Conservation (phyloP, 1,284 basidiomycete species). For the Mixia osmundae region DNA sequence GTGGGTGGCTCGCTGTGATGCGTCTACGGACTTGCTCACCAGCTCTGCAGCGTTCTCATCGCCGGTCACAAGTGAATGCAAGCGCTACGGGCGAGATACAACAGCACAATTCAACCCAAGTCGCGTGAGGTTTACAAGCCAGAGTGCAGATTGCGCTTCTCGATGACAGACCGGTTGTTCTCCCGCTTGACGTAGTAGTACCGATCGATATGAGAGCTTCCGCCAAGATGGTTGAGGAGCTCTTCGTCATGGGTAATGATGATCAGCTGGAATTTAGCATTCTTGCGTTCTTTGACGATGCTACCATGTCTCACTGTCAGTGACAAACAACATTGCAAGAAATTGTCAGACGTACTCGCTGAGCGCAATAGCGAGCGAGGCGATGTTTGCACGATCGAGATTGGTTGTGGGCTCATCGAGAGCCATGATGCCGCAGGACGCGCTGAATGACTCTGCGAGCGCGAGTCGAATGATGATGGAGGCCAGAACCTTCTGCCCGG, state of each 20-base stretch:
- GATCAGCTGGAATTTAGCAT: slow-evolving; percentile 87
- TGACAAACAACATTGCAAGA: background rate
- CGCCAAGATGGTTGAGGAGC: slow-evolving; percentile 57
- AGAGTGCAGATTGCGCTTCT: background rate
- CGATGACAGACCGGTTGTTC: slow-evolving; percentile 22
- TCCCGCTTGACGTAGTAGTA: no score
- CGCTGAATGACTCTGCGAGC: slow-evolving; percentile 86
- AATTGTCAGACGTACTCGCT: slow-evolving; percentile 57
- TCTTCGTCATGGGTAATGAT: slow-evolving; percentile 84
- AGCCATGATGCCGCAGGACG: slow-evolving; percentile 91
- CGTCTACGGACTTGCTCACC: no score
- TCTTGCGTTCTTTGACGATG: slow-evolving; percentile 76
- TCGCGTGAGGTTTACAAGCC: slow-evolving; percentile 16
- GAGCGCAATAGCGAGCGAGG: slow-evolving; percentile 70
- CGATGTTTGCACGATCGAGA: slow-evolving; percentile 85
- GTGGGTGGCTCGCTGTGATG: slow-evolving; percentile 1
- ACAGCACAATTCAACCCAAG: no score
- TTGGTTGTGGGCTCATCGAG: slow-evolving; percentile 97
- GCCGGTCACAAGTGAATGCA: no score
- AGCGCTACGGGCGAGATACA: no score
- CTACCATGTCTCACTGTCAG: slow-evolving; percentile 24
- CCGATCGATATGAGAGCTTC: slow-evolving; percentile 67
- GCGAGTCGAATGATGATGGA: slow-evolving; percentile 99
- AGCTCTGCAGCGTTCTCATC: no score
- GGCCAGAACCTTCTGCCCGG: slow-evolving; percentile 95